Percentiles rank a stretch among this genome's conserved stretches.
phyloP scores from a whole-genome alignment of 345 rosid genomes.

The Arabidopsis suecica region DNA sequence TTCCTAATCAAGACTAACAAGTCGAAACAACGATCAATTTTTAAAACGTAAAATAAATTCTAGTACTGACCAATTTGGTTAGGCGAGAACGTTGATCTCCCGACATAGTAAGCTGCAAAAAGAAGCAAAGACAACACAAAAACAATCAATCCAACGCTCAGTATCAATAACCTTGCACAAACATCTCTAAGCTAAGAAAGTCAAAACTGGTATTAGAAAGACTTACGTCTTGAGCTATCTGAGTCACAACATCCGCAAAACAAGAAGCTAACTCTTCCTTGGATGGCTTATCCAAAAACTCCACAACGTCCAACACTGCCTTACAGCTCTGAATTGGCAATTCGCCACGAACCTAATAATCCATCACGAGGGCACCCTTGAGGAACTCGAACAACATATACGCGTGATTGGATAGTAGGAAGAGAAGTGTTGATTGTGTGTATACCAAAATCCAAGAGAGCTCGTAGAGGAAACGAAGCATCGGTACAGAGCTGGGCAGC shows the following conservation, averaged over 20 bases:
- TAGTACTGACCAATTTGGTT: conserved; percentile 77
- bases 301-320: conserved; percentile 68
- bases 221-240: conserved; percentile 93
- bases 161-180: conserved; percentile 7
- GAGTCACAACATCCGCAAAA: conserved; percentile 83
- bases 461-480: conserved; percentile 94
- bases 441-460: conserved; percentile 80
- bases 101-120: conserved; percentile 80
- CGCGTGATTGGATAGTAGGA: conserved; percentile 24
- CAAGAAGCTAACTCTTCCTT: conserved; percentile 64
- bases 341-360: conserved; percentile 84
- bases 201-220: conserved; percentile 1
- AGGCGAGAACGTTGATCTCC: conserved; percentile 86
- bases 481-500: conserved; percentile 63
- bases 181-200: conserved; percentile 5
- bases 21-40: background rate
- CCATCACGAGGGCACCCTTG: conserved; percentile 33
- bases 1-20: conserved; percentile 23
- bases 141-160: conserved; percentile 13
- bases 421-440: conserved; percentile 20
- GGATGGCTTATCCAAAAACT: conserved; percentile 59
- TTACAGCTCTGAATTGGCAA: conserved; percentile 86
- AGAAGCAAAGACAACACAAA: conserved; percentile 12
- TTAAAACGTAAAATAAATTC: background rate
- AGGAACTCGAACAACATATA: conserved; percentile 35